Conservation (phyloP, 1,139 yeast species). For the Geotrichum bryndzae region DNA sequence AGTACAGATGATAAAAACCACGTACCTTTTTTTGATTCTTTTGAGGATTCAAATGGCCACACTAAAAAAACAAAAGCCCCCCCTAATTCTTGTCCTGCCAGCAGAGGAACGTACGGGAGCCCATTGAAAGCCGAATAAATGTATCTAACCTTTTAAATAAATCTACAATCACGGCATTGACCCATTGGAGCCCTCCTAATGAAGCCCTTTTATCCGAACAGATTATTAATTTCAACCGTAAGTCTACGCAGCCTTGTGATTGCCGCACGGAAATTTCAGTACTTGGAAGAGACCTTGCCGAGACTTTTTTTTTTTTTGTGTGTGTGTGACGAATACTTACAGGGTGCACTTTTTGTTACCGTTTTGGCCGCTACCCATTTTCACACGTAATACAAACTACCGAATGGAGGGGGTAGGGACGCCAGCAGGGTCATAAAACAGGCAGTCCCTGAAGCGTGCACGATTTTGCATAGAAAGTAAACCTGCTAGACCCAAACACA, state of each 20-base stretch:
- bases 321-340: background rate
- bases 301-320: background rate
- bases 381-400: background rate
- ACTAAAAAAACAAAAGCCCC: background rate
- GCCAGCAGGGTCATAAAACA: background rate
- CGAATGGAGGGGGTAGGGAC: background rate
- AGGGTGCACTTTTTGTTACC: background rate
- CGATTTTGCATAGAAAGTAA: background rate
- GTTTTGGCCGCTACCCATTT: background rate
- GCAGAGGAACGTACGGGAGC: background rate
- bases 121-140: background rate
- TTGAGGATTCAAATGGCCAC: background rate
- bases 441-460: background rate
- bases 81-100: background rate
- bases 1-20: background rate
- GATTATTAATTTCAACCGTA: background rate
- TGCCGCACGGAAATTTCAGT: background rate
- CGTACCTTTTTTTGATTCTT: background rate
- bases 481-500: background rate
- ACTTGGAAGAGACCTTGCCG: background rate
- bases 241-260: background rate
- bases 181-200: too few species aligned
- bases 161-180: background rate
- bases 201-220: too few species aligned
- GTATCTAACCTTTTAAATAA: too few species aligned